These are phyloP conservation scores for Dichomitus squalens DNA, from an alignment of 1,284 basidiomycete species.

Conservation along the genomic window DNA sequence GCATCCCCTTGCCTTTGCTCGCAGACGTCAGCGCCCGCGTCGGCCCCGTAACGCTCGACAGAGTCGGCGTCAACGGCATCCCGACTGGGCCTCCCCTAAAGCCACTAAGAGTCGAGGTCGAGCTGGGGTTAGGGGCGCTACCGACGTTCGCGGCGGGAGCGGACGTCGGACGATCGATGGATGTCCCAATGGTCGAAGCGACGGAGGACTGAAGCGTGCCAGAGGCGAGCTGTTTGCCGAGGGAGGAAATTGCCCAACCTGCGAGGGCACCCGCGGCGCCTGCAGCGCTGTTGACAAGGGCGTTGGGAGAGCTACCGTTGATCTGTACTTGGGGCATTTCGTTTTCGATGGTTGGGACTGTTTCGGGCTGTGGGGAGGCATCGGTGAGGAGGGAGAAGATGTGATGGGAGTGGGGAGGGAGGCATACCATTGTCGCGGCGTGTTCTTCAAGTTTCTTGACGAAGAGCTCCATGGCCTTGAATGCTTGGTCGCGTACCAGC, in stretches of 20 bases:
- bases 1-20: slow-evolving; percentile 60
- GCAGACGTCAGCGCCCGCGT: slow-evolving; percentile 24
- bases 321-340: slow-evolving; percentile 38
- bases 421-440: slow-evolving; percentile 74
- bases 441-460: slow-evolving; percentile 82
- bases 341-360: slow-evolving; percentile 44
- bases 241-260: slow-evolving; percentile 91
- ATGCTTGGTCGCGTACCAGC: slow-evolving; percentile 90
- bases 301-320: slow-evolving; percentile 33
- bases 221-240: slow-evolving; percentile 76
- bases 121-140: slow-evolving; percentile 25
- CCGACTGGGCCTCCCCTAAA: neutral
- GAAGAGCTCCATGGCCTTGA: slow-evolving; percentile 88
- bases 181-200: slow-evolving; percentile 30
- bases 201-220: slow-evolving; percentile 75
- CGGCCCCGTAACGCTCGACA: slow-evolving; percentile 13
- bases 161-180: slow-evolving; percentile 34
- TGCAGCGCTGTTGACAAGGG: slow-evolving; percentile 81
- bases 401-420: neutral
- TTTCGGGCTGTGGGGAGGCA: slow-evolving; percentile 64
- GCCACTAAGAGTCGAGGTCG: slow-evolving; percentile 8
- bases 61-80: slow-evolving; percentile 13
- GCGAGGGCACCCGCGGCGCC: slow-evolving; percentile 90
- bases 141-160: slow-evolving; percentile 23
- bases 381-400: neutral